Conservation (phyloP, 2,329 filamentous ascomycete genomes). For the Colletotrichum sidae region DNA sequence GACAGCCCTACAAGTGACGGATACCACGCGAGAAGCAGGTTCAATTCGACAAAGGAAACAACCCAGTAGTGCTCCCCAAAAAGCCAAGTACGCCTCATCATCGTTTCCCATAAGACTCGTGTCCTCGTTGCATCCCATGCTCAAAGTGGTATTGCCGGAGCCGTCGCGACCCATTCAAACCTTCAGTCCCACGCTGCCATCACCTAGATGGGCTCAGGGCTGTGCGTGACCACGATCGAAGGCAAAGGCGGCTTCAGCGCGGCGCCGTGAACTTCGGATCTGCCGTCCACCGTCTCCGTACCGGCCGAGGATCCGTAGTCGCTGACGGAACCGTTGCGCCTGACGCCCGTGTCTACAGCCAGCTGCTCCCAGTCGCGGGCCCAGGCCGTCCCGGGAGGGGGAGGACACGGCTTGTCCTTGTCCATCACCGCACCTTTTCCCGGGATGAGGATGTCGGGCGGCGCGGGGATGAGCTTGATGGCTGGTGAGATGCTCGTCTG, state of each 20-base stretch:
- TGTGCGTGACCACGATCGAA: slow-evolving; percentile 35
- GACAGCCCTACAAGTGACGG: too few species aligned
- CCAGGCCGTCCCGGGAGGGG: slow-evolving; percentile 38
- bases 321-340: slow-evolving; percentile 33
- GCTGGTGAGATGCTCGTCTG: slow-evolving; percentile 8
- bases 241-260: slow-evolving; percentile 30
- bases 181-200: neutral
- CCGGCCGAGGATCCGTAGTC: slow-evolving; percentile 28
- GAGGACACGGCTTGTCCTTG: slow-evolving; percentile 31
- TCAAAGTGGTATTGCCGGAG: neutral
- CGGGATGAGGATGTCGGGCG: slow-evolving; percentile 33
- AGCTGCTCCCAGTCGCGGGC: slow-evolving; percentile 38
- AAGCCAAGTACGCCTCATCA: neutral
- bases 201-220: slow-evolving; percentile 17
- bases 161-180: neutral
- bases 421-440: slow-evolving; percentile 18
- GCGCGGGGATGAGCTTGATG: slow-evolving; percentile 25
- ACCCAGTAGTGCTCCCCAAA: neutral
- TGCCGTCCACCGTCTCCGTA: slow-evolving; percentile 12
- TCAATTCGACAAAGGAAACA: neutral
- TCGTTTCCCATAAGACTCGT: neutral
- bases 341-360: slow-evolving; percentile 34
- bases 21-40: too few species aligned
- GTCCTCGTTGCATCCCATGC: neutral
- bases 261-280: neutral